Conservation (phyloP, 2,329 filamentous ascomycete species). For the Venturia aucupariae region DNA sequence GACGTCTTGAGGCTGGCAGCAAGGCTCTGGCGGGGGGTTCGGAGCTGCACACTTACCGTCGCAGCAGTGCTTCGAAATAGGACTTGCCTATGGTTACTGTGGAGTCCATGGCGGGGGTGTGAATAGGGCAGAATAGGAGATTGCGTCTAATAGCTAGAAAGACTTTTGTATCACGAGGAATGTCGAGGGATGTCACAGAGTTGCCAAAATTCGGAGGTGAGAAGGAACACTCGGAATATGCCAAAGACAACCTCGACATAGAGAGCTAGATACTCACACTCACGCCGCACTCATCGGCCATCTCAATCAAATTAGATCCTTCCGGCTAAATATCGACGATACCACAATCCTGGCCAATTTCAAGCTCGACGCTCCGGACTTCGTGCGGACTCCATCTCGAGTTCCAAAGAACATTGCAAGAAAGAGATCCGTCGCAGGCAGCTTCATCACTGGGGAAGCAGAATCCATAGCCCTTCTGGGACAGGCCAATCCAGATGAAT, state of each 20-base stretch:
- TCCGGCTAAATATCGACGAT: not conserved
- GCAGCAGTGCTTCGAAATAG: constrained; percentile 53
- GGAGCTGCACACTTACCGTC: constrained; percentile 43
- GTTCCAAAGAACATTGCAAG: not conserved
- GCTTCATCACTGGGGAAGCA: not conserved
- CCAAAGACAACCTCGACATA: not conserved
- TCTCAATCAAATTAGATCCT: not conserved
- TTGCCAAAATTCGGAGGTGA: not conserved
- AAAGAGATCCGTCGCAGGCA: not conserved
- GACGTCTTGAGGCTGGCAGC: constrained; percentile 20
- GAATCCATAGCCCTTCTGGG: not conserved
- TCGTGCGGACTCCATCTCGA: not conserved
- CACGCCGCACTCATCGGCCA: too few species aligned
- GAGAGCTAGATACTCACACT: too few species aligned
- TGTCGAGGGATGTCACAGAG: not conserved
- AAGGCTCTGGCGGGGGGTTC: not conserved
- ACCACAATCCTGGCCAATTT: not conserved
- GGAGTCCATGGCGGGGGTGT: constrained; percentile 4
- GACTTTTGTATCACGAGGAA: too few species aligned
- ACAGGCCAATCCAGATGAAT: constrained; percentile 18
- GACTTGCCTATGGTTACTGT: constrained; percentile 48
- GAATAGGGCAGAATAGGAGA: constrained; percentile 1
- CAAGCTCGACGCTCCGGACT: not conserved
- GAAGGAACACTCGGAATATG: not conserved
- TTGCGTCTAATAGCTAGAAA: too few species aligned